Evolutionary conservation across 2,329 filamentous ascomycete species (phyloP).

Genomic region (Colletotrichum sp.): DNA sequence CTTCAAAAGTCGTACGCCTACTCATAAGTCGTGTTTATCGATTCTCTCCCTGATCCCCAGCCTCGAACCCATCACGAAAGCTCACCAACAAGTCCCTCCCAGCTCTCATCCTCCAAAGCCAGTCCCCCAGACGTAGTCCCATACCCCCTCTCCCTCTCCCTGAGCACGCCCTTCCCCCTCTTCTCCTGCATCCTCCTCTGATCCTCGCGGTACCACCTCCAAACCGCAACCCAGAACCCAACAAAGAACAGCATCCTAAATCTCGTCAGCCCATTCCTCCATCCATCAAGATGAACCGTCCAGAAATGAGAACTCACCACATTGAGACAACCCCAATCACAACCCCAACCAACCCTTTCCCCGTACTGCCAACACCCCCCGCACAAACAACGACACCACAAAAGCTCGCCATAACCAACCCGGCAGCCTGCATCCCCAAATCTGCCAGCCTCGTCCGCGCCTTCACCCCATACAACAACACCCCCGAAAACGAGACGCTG

Average conservation of each 20-base stretch:
- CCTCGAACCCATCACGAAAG: not conserved
- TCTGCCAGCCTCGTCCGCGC: not conserved
- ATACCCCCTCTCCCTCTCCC: slow-evolving; percentile 3
- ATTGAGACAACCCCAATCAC: not conserved
- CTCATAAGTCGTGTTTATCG: too few species aligned
- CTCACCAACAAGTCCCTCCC: not conserved
- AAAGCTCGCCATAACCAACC: not conserved
- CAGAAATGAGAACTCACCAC: slow-evolving; percentile 1
- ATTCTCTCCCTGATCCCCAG: not conserved
- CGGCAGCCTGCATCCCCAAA: slow-evolving; percentile 6
- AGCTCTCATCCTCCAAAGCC: not conserved
- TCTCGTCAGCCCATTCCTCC: not conserved
- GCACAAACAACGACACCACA: not conserved
- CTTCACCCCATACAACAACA: not conserved
- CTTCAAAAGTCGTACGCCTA: not conserved
- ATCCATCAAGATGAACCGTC: not conserved
- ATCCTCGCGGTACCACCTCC: not conserved
- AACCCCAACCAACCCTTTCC: not conserved
- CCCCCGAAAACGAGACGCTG: slow-evolving; percentile 77
- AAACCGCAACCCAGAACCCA: slow-evolving; percentile 8
- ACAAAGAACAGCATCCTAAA: slow-evolving; percentile 4
- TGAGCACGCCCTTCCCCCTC: not conserved
- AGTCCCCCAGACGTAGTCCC: slow-evolving; percentile 6
- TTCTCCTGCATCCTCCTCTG: not conserved
- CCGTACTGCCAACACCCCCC: not conserved